Evolutionary conservation across 73 alveolate genomes (phyloP).

Genomic region (Tetrahymena malaccensis): DNA sequence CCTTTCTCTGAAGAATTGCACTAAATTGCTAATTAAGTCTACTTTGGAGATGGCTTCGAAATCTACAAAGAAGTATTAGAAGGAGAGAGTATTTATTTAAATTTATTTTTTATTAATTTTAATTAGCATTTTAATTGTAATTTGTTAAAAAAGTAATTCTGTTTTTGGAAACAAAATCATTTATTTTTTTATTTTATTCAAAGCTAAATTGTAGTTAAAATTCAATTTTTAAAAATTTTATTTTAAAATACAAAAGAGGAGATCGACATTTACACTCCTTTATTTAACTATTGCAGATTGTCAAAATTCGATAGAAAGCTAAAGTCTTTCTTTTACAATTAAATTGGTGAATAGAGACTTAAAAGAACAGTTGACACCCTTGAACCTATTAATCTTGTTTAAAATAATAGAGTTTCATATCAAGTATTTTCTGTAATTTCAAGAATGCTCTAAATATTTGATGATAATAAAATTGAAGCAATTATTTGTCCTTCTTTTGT

Average conservation of each 20-base stretch:
- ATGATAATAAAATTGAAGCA: slow-evolving; percentile 40
- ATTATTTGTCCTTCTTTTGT: slow-evolving; percentile 39
- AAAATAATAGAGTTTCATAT: slow-evolving; percentile 3
- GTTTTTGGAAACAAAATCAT: too few relatives aligned
- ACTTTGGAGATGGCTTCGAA: neutral
- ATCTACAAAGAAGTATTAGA: neutral
- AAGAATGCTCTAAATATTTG: neutral
- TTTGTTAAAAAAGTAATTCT: too few relatives aligned
- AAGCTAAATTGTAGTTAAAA: too few relatives aligned
- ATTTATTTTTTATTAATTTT: neutral
- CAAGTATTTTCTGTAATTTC: neutral
- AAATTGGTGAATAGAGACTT: slow-evolving; percentile 4
- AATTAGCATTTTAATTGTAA: neutral
- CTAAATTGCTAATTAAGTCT: neutral
- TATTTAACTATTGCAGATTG: neutral
- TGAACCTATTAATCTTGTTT: neutral
- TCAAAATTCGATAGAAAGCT: neutral
- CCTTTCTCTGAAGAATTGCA: neutral
- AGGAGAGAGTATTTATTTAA: neutral
- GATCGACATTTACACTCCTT: neutral
- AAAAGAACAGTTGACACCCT: neutral
- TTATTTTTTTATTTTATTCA: too few relatives aligned
- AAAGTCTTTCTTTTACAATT: neutral
- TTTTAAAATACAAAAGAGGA: neutral
- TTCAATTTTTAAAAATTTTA: neutral